A percentile compares a stretch with the other conserved stretches of the same genome.
Evolutionary conservation across 2,329 filamentous ascomycete genomes (phyloP).

Genomic region (Epichloe scottii): DNA sequence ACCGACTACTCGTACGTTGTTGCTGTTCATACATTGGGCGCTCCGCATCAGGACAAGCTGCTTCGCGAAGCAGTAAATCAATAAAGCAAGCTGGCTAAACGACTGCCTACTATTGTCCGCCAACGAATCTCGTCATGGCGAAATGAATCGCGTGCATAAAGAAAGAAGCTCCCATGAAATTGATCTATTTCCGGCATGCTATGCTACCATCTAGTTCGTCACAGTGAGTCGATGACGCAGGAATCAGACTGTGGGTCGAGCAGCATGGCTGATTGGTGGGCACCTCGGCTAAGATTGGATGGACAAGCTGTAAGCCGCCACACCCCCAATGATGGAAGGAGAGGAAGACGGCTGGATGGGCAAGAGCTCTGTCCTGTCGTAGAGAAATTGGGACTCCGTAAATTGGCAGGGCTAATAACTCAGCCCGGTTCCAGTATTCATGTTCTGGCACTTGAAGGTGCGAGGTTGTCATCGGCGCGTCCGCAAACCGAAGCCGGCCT

Average conservation of each 20-base stretch:
- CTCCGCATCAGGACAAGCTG: too few relatives aligned
- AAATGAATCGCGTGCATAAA: background rate
- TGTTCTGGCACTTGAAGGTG: background rate
- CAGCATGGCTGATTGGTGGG: conserved; percentile 10
- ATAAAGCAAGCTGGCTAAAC: too few relatives aligned
- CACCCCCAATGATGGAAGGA: background rate
- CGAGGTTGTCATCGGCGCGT: background rate
- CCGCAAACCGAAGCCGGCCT: background rate
- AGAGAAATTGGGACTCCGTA: background rate
- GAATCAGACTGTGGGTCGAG: conserved; percentile 9
- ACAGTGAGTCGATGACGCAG: conserved; percentile 23
- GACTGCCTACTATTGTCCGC: too few relatives aligned
- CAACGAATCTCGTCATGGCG: background rate
- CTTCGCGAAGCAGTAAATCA: too few relatives aligned
- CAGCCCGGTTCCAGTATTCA: background rate
- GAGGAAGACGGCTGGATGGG: background rate
- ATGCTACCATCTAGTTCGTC: background rate
- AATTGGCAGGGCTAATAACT: background rate
- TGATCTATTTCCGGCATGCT: background rate
- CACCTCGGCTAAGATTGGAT: conserved; percentile 1
- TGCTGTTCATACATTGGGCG: too few relatives aligned
- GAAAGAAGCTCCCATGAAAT: background rate
- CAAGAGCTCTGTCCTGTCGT: background rate
- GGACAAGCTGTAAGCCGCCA: background rate
- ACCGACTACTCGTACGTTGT: too few relatives aligned